Conservation (phyloP, 2,329 filamentous ascomycete species). For the Penicillium aurantiogriseum region DNA sequence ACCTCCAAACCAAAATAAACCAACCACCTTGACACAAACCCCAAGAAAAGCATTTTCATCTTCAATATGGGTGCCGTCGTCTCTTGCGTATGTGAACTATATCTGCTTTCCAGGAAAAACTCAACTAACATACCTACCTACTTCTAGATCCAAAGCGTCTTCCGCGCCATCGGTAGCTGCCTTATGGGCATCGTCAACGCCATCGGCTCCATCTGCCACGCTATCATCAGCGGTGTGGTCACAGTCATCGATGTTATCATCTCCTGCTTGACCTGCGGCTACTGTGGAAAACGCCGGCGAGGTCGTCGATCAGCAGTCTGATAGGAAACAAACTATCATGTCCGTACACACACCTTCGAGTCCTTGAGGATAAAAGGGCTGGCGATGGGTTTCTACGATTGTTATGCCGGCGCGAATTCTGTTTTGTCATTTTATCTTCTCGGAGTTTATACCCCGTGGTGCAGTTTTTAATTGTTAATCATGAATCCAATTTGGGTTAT, state of each 20-base stretch:
- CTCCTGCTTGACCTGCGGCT: conserved; percentile 57
- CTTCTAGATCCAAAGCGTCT: conserved; percentile 56
- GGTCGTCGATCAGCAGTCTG: conserved; percentile 25
- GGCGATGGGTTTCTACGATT: conserved; percentile 6
- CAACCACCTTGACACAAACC: conserved; percentile 9
- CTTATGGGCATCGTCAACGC: conserved; percentile 68
- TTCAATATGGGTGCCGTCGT: conserved; percentile 76
- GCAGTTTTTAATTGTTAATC: background rate
- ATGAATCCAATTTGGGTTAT: background rate
- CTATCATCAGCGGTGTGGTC: conserved; percentile 67
- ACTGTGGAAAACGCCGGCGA: conserved; percentile 32
- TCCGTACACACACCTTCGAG: background rate
- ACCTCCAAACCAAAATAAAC: conserved; percentile 17
- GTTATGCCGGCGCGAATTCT: background rate
- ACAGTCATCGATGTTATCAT: conserved; percentile 65
- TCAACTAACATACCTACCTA: conserved; percentile 12
- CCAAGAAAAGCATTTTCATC: conserved; percentile 3
- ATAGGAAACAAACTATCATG: background rate
- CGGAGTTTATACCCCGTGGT: conserved; percentile 7
- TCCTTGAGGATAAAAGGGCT: background rate
- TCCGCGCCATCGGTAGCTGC: conserved; percentile 63
- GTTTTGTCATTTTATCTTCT: background rate
- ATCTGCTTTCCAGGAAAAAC: conserved; percentile 22
- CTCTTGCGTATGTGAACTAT: conserved; percentile 67
- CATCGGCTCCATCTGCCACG: conserved; percentile 63